These are phyloP conservation scores for Helenozyma rhizophorensis DNA, from an alignment of 805 yeast species.

Conservation along the genomic window DNA sequence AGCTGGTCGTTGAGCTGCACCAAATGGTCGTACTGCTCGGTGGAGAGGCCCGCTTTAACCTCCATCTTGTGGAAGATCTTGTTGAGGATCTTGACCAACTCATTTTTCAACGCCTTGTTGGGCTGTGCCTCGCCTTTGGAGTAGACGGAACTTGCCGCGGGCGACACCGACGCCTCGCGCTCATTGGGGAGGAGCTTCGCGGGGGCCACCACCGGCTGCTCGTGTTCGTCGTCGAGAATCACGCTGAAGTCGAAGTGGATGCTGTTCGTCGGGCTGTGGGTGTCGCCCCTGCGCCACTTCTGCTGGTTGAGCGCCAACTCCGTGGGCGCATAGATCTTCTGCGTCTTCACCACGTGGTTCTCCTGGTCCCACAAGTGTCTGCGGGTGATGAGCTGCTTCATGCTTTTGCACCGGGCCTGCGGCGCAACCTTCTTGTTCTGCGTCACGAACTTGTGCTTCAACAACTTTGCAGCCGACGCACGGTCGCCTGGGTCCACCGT, in stretches of 20 bases:
- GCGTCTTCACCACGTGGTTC: constrained; percentile 26
- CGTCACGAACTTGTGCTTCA: constrained; percentile 32
- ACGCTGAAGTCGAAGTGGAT: constrained; percentile 37
- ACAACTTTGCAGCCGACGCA: constrained; percentile 26
- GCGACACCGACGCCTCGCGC: not conserved
- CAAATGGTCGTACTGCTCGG: constrained; percentile 28
- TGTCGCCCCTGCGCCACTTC: constrained; percentile 21
- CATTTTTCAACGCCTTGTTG: constrained; percentile 13
- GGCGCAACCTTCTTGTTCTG: constrained; percentile 8
- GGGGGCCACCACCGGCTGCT: constrained; percentile 1
- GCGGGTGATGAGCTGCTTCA: constrained; percentile 30
- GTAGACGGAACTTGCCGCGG: constrained; percentile 9
- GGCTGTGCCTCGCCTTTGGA: constrained; percentile 13
- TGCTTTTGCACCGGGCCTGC: constrained; percentile 10
- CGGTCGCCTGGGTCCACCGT: constrained; percentile 29
- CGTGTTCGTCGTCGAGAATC: constrained; percentile 12
- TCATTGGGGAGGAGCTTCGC: not conserved
- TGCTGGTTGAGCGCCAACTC: constrained; percentile 31
- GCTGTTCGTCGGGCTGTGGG: constrained; percentile 8
- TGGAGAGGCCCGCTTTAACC: constrained; percentile 24
- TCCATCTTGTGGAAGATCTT: constrained; percentile 26
- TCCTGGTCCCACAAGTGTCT: constrained; percentile 39
- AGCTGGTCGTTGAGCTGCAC: constrained; percentile 17
- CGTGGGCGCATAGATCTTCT: constrained; percentile 35
- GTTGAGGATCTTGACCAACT: constrained; percentile 16